Conservation (phyloP, 352 stramenopile species). For the Globisporangium carolinianum region DNA sequence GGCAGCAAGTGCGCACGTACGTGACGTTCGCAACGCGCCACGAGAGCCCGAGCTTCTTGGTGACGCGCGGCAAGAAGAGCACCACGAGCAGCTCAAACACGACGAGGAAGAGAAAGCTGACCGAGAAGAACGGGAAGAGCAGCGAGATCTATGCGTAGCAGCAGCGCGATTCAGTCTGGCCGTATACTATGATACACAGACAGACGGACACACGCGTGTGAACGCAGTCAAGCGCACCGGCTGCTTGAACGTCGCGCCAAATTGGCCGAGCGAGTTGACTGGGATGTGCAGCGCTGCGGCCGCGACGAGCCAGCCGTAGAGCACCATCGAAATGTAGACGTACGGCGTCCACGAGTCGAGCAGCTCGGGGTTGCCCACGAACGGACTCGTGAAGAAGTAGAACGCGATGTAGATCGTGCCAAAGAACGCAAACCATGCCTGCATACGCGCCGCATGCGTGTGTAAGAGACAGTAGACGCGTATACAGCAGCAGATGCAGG, state of each 20-base stretch:
- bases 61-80: slow-evolving; percentile 50
- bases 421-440: slow-evolving; percentile 84
- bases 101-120: slow-evolving; percentile 71
- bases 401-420: slow-evolving; percentile 77
- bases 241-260: slow-evolving; percentile 82
- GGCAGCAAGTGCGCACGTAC: slow-evolving; percentile 56
- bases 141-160: slow-evolving; percentile 50
- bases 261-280: slow-evolving; percentile 54
- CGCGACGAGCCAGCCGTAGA: slow-evolving; percentile 81
- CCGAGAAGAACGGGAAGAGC: slow-evolving; percentile 82
- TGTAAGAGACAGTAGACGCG: not conserved
- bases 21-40: slow-evolving; percentile 67
- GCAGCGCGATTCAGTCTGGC: no score
- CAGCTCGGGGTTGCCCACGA: slow-evolving; percentile 79
- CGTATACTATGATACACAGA: not conserved
- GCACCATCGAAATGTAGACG: slow-evolving; percentile 81
- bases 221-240: slow-evolving; percentile 28
- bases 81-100: slow-evolving; percentile 65
- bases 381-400: slow-evolving; percentile 87
- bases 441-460: not conserved
- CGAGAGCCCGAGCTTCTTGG: slow-evolving; percentile 39
- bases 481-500: no score
- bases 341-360: slow-evolving; percentile 84
- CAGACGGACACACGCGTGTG: not conserved
- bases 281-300: slow-evolving; percentile 71